Percentiles rank a stretch among this genome's conserved stretches.
Conservation (phyloP, 306 rosid species). For the Castanea sativa region DNA sequence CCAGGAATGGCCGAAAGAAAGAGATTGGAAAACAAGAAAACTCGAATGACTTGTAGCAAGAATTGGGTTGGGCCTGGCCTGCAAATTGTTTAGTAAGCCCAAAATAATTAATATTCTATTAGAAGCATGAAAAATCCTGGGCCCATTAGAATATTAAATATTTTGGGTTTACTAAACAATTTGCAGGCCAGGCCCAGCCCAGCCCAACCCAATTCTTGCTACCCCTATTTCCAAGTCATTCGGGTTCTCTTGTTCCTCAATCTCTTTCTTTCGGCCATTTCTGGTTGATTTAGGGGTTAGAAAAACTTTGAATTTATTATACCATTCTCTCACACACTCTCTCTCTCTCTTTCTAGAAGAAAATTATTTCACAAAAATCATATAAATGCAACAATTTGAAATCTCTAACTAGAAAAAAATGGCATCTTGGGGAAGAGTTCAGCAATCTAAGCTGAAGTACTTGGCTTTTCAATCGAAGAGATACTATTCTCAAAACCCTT, state of each 20-base stretch:
- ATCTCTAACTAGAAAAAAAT: slow-evolving; percentile 23
- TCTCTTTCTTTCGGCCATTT: not conserved
- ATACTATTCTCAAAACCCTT: slow-evolving; percentile 32
- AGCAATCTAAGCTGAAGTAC: slow-evolving; percentile 42
- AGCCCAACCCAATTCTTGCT: not conserved
- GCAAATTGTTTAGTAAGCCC: too few relatives aligned
- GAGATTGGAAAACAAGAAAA: too few relatives aligned
- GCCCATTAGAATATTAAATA: not conserved
- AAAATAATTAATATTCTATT: too few relatives aligned
- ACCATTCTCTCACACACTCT: not conserved
- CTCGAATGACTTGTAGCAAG: too few relatives aligned
- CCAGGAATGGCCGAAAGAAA: too few relatives aligned
- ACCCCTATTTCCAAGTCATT: too few relatives aligned
- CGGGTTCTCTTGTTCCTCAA: not conserved
- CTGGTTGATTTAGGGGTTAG: too few relatives aligned
- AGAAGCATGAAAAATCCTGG: not conserved
- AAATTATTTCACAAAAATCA: not conserved
- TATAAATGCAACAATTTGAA: not conserved
- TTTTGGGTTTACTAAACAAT: not conserved
- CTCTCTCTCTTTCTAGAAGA: not conserved
- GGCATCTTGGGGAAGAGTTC: slow-evolving; percentile 51
- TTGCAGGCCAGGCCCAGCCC: not conserved
- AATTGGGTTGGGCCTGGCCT: too few relatives aligned
- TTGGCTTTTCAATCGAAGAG: slow-evolving; percentile 30
- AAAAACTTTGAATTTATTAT: not conserved